Evolutionary conservation across 2,329 filamentous ascomycete species (phyloP), one percentile per base, ranked within the genome.

Genomic region (Colletotrichum spinosum): DNA sequence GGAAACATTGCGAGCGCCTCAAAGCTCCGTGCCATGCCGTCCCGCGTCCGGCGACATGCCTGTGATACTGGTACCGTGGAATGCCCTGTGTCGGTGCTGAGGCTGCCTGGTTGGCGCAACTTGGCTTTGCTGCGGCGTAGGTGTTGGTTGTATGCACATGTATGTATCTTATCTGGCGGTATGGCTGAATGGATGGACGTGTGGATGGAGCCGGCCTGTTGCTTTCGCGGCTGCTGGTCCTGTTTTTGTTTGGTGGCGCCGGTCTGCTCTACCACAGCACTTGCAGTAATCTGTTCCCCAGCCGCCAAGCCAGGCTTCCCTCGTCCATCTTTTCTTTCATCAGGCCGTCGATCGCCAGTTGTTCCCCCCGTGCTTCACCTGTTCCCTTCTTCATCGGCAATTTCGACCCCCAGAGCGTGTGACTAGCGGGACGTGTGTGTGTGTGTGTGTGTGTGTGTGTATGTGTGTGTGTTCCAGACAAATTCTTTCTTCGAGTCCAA

Each of bases 1-100:
- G 62, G 58, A 53, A 62, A 65, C 59, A 56, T 62, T 65, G 62
- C 62, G 62, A 57, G 52, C 52, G 62, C 62, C 48, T 56, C 37
- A 56, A 52, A 52, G 52, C 53, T 52, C 38, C 48, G 57, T 52
- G 62, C 62, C 57, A 42, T 50, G 52, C 35, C 48, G 37, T 37
- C 48, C 52, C 54, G 51, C 58, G 58, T 41, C 25, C 25, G 25
- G 25, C 25, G 4, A 25, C 25, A 25, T 25, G 25, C 25, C 25
- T 25, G 25, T 25, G 25, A 25, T 25, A 4, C 25, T 25, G 25
- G 25, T 25, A 37, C 49, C 12, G 17, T 51, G 55, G 37, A 13
- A 33, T 35, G 17, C 45, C 35, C 46, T 46, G 37, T 56, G 41
- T 56, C 42, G 34, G 38, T 53, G 45, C 15, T 39, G 25, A 25